Percentiles rank a stretch among this genome's conserved stretches.
Conservation (phyloP, 306 rosid genomes). For the Hippophae gyantsensis region DNA sequence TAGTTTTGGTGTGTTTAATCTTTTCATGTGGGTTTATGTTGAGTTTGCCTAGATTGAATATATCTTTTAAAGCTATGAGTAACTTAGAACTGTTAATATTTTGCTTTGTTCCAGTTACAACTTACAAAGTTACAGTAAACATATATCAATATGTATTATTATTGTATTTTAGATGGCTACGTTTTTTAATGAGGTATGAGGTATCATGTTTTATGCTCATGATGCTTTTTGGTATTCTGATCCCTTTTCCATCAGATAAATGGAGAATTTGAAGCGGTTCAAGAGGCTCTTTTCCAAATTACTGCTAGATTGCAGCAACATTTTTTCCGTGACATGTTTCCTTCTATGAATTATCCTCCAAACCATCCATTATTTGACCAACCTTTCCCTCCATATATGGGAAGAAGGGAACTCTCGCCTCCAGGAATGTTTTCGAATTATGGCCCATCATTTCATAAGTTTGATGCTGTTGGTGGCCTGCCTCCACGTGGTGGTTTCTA, state of each 20-base stretch:
- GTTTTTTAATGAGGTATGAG: neutral
- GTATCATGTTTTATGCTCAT: slow-evolving; percentile 1
- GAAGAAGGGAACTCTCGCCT: slow-evolving; percentile 81
- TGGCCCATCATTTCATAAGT: slow-evolving; percentile 64
- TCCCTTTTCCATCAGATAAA: slow-evolving; percentile 46
- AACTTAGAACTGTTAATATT: neutral
- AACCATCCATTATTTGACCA: slow-evolving; percentile 68
- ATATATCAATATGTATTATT: no score
- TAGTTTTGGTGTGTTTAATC: slow-evolving; percentile 58
- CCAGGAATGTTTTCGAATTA: slow-evolving; percentile 65
- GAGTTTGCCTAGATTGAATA: slow-evolving; percentile 1
- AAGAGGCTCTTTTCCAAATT: slow-evolving; percentile 80
- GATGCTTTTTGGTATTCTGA: slow-evolving; percentile 10
- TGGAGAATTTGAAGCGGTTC: slow-evolving; percentile 88
- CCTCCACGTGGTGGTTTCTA: slow-evolving; percentile 49
- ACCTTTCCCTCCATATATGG: slow-evolving; percentile 59
- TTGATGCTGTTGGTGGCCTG: slow-evolving; percentile 36
- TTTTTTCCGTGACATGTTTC: slow-evolving; percentile 70
- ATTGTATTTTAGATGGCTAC: no score
- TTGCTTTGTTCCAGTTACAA: neutral
- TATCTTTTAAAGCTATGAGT: neutral
- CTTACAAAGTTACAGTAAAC: neutral
- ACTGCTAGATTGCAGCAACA: slow-evolving; percentile 73
- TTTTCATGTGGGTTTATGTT: slow-evolving; percentile 2
- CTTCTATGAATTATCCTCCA: slow-evolving; percentile 54